Evolutionary conservation across 768 basidiomycete species (phyloP).

Genomic region (Tephrocybe sp.): DNA sequence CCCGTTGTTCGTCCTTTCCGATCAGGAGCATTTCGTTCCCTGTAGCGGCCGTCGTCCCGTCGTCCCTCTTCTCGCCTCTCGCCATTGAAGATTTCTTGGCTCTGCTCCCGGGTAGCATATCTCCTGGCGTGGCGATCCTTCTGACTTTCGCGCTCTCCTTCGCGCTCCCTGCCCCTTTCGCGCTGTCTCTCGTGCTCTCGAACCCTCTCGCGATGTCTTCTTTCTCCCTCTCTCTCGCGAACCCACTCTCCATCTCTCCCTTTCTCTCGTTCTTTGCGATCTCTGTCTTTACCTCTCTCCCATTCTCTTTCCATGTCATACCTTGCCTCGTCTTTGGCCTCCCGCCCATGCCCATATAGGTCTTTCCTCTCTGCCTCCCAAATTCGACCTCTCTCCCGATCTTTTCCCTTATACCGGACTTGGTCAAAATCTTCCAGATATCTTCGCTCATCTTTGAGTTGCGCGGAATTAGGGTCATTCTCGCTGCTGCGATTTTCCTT

Average conservation of each 20-base stretch:
- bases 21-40: slow-evolving; percentile 12
- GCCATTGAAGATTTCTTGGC: not conserved
- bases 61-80: slow-evolving; percentile 9
- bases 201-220: slow-evolving; percentile 16
- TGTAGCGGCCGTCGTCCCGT: slow-evolving; percentile 2
- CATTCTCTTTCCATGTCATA: slow-evolving; percentile 18
- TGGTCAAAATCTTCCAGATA: slow-evolving; percentile 3
- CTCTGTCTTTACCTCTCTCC: slow-evolving; percentile 21
- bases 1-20: slow-evolving; percentile 21
- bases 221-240: slow-evolving; percentile 14
- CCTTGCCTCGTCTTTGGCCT: not conserved
- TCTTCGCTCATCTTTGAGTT: slow-evolving; percentile 15
- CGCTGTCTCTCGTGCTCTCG: slow-evolving; percentile 8
- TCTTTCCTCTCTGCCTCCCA: not conserved
- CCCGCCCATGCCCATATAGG: not conserved
- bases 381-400: not conserved
- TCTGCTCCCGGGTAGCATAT: not conserved
- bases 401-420: slow-evolving; percentile 20
- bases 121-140: not conserved
- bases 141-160: slow-evolving; percentile 14
- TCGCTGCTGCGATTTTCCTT: not conserved
- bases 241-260: slow-evolving; percentile 10
- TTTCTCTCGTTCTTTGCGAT: slow-evolving; percentile 21
- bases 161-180: slow-evolving; percentile 1
- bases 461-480: not conserved